A percentile compares a stretch with the other conserved stretches of the same genome.
Conservation (phyloP, 2,329 filamentous ascomycete species). For the Colletotrichum sp. region DNA sequence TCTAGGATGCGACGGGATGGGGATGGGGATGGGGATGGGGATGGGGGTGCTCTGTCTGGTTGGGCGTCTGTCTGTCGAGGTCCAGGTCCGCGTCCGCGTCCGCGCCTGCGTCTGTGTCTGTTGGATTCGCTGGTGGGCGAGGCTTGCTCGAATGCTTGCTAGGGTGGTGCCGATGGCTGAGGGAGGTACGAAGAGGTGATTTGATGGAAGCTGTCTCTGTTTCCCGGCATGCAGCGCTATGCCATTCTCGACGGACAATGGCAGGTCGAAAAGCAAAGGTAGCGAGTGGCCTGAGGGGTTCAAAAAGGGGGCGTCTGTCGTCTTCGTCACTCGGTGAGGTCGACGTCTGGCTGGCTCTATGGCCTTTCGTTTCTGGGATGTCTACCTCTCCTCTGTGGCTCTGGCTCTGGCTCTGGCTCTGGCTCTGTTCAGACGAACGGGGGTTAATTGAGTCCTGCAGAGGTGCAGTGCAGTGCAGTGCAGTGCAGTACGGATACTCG, state of each 20-base stretch:
- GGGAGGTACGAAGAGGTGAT: background rate
- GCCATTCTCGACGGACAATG: slow-evolving; percentile 10
- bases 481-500: background rate
- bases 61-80: background rate
- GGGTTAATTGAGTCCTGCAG: background rate
- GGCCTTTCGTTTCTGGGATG: background rate
- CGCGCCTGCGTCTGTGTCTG: background rate
- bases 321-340: background rate
- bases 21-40: background rate
- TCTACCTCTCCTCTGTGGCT: background rate
- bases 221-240: slow-evolving; percentile 14
- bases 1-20: background rate
- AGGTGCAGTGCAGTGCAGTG: background rate
- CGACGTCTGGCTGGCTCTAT: background rate
- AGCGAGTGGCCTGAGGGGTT: background rate
- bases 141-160: background rate
- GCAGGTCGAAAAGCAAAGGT: background rate
- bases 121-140: background rate
- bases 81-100: background rate
- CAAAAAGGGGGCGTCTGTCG: background rate
- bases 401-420: background rate
- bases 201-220: slow-evolving; percentile 1
- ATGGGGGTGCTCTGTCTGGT: background rate
- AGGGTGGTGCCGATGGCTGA: slow-evolving; percentile 10
- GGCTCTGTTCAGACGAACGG: slow-evolving; percentile 16